phyloP scores from a whole-genome alignment of 768 basidiomycete genomes.

The Mycena amicta region DNA sequence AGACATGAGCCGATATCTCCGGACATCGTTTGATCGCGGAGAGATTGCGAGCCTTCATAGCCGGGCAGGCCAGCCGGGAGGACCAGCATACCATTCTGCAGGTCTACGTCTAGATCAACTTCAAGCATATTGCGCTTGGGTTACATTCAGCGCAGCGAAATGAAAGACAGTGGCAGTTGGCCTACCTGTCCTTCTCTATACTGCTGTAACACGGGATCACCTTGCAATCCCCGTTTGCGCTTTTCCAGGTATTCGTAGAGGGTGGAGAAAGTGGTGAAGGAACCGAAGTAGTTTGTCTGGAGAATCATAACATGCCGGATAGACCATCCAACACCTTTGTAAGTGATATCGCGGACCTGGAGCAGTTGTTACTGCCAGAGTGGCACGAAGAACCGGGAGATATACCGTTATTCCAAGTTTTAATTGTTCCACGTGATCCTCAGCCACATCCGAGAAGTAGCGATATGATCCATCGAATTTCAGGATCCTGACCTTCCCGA shows the following conservation, averaged over 20 bases:
- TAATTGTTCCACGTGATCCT: slow-evolving; percentile 79
- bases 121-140: slow-evolving; percentile 83
- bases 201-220: slow-evolving; percentile 80
- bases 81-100: slow-evolving; percentile 57
- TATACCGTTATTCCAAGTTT: slow-evolving; percentile 66
- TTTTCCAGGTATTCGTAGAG: slow-evolving; percentile 83
- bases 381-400: slow-evolving; percentile 16
- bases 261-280: slow-evolving; percentile 91
- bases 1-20: slow-evolving; percentile 55
- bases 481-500: slow-evolving; percentile 63
- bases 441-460: slow-evolving; percentile 66
- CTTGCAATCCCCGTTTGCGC: slow-evolving; percentile 57
- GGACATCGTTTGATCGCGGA: slow-evolving; percentile 28
- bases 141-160: slow-evolving; percentile 5
- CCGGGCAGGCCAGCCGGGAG: slow-evolving; percentile 72
- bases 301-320: slow-evolving; percentile 86
- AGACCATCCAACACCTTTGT: slow-evolving; percentile 84
- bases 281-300: slow-evolving; percentile 92
- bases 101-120: slow-evolving; percentile 59
- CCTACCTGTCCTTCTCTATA: slow-evolving; percentile 79
- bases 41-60: slow-evolving; percentile 42
- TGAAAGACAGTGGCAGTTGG: neutral
- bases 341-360: slow-evolving; percentile 58
- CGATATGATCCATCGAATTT: slow-evolving; percentile 70
- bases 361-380: neutral